Evolutionary conservation across 2,329 filamentous ascomycete genomes (phyloP).

Genomic region (Bipolaris oryzae): DNA sequence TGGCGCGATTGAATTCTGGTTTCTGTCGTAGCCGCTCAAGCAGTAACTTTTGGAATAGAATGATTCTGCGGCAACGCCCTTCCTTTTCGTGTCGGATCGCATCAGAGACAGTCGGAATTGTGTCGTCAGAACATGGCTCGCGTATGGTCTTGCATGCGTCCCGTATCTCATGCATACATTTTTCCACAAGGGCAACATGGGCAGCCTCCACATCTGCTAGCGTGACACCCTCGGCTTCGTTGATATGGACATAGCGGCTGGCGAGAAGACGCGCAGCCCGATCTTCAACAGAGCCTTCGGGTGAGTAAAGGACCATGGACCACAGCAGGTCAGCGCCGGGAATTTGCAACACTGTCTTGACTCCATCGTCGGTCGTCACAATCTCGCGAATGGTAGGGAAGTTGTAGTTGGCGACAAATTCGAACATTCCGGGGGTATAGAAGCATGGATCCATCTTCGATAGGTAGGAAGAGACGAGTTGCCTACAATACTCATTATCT

Average conservation of each 20-base stretch:
- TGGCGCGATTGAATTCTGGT: constrained; percentile 40
- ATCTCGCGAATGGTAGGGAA: constrained; percentile 28
- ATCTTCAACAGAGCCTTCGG: constrained; percentile 68
- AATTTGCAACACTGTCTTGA: constrained; percentile 53
- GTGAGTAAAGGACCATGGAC: constrained; percentile 76
- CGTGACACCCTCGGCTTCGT: constrained; percentile 47
- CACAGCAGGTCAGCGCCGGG: constrained; percentile 75
- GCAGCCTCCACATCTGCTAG: constrained; percentile 59
- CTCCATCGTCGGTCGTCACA: constrained; percentile 24
- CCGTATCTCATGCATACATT: constrained; percentile 70
- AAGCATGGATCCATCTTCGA: constrained; percentile 62
- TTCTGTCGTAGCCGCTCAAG: constrained; percentile 39
- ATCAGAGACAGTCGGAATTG: constrained; percentile 19
- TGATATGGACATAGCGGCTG: constrained; percentile 69
- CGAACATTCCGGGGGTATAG: constrained; percentile 66
- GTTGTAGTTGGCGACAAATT: constrained; percentile 62
- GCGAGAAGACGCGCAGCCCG: constrained; percentile 74
- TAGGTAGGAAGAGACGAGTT: constrained; percentile 57
- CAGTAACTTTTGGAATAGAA: constrained; percentile 45
- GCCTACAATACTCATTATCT: constrained; percentile 38
- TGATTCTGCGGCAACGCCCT: constrained; percentile 38
- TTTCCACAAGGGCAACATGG: constrained; percentile 73
- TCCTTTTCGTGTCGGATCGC: constrained; percentile 37
- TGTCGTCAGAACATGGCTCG: not conserved
- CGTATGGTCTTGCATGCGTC: constrained; percentile 28